A percentile compares a stretch with the other conserved stretches of the same genome.
Evolutionary conservation across 108 stramenopile genomes (phyloP).

Genomic region (Pseudonitzschia multiseries): DNA sequence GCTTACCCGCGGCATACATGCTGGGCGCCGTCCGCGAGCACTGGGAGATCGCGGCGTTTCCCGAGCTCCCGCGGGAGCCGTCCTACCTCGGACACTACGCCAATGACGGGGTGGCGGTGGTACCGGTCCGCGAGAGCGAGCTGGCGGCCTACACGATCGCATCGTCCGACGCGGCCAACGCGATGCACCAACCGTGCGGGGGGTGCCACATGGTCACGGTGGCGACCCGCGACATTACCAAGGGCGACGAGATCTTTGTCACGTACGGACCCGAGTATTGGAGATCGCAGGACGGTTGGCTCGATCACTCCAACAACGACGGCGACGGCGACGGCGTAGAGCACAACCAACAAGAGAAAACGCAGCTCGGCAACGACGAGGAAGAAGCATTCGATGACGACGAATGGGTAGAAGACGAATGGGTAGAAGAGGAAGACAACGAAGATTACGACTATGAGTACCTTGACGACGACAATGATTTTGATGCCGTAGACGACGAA

Average conservation of each 20-base stretch:
- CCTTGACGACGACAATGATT: slow-evolving; percentile 8
- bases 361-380: too few species aligned
- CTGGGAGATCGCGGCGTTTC: not conserved
- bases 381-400: too few species aligned
- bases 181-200: slow-evolving; percentile 8
- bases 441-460: not conserved
- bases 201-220: slow-evolving; percentile 20
- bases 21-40: not conserved
- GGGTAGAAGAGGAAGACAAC: too few species aligned
- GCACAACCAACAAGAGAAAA: too few species aligned
- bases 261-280: slow-evolving; percentile 25
- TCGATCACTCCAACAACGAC: not conserved
- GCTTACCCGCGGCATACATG: not conserved
- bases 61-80: not conserved
- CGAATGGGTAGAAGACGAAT: not conserved
- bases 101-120: not conserved
- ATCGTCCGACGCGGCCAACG: slow-evolving; percentile 5
- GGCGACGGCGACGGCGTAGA: not conserved
- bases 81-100: not conserved
- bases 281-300: not conserved
- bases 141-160: slow-evolving; percentile 1
- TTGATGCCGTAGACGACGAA: slow-evolving; percentile 11
- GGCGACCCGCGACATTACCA: not conserved
- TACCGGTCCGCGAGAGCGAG: not conserved
- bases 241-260: slow-evolving; percentile 13